Base-by-base conservation (phyloP, 805 yeast species). In the Starmerella floricola region DNA sequence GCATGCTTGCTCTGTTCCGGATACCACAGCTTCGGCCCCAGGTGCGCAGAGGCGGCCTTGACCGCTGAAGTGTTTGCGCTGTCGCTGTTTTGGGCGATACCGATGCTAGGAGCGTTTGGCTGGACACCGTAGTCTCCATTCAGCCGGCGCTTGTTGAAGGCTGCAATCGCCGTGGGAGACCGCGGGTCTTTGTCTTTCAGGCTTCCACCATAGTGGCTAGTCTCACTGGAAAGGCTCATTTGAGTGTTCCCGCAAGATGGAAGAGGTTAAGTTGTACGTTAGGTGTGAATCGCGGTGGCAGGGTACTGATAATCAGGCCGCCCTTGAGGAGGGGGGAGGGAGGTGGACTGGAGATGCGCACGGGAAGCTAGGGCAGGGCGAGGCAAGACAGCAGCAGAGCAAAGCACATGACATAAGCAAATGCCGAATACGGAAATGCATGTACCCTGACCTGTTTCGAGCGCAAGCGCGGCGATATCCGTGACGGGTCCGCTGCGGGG, bases 21-120 rank as follows among this genome's bases (percentile, higher is more conserved):
- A 18, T 54, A 50, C 65, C 65, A 61, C 37, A 61, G 56, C 43
- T 58, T 55, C 38, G 61, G 59, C 8, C 57, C 56, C 36, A 59
- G 51, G 49, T 58, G 57, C 20, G 54, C 27, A 36, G 49, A 41
- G 30, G 59, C 45, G 16, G 66, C 66, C 24, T 58, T 51, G 31
- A 55, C 42, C 3, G 66, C 66, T 13, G 63, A 62, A 8, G 51
- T 43, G 34, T 48, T 53, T 15, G 64, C 56, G 18, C 59, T 52
- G 12, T 51, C 48, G 33, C 54, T 27, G n/a, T 32, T 46, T 26
- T 42, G 42, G 30, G 43, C 53, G 30, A 64, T 61, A 1, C 67
- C 68, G 13, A 64, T 60, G 13, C 55, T 45, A 19, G 67, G 66
- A 23, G 58, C 54, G 40, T 62, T 59, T 20, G 66, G 65, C 41